Evolutionary conservation across 208 protist species (phyloP), one percentile per base, ranked within the genome.

Genomic region (Leishmania turanica): DNA sequence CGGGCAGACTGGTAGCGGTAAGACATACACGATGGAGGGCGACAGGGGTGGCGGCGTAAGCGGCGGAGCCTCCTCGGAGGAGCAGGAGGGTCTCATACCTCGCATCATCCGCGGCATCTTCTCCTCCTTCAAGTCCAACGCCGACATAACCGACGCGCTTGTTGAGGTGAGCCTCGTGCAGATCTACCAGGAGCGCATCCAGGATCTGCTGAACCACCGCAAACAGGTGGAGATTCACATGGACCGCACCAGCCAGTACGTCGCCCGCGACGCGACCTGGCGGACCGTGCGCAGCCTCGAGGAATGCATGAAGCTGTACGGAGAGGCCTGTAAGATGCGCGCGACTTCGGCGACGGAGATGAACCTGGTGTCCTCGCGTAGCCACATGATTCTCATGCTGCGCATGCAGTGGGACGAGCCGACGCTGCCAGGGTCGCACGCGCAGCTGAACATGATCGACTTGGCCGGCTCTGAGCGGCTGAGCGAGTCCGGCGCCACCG

Each of bases 1-100:
- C 77, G 99, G 99, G 40, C 98, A 99, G 88, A 99, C 98, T 1
- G 98, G 98, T 47, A 96, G 93, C 69, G 98, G 98, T 65, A 99
- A 99, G 88, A 98, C 90, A 66, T 90, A 90, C 87, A 97, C 93
- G 5, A 98, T 98, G 93, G 94, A 97, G 83, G 95, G 93, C 21
- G 86, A 89, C 80, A 86, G 87, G 64, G 64, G 60, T 8, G 79
- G 70, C 47, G 81, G 47, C 74, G 64, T 49, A 49, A 75, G 51
- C 64, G 80, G 77, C 60, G 80, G 71, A n/a, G 31, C 70, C 21
- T 74, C 75, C 7, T 78, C 71, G 37, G 70, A 84, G 15, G 89
- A 89, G 21, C 42, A 78, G 11, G 71, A 84, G 19, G 93, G 95
- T 42, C 84, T 98, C 40, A 95, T 95, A 19, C 93, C 95, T 17